Conservation (phyloP, 495 filamentous ascomycete genomes). For the Penicillium riverlandense region DNA sequence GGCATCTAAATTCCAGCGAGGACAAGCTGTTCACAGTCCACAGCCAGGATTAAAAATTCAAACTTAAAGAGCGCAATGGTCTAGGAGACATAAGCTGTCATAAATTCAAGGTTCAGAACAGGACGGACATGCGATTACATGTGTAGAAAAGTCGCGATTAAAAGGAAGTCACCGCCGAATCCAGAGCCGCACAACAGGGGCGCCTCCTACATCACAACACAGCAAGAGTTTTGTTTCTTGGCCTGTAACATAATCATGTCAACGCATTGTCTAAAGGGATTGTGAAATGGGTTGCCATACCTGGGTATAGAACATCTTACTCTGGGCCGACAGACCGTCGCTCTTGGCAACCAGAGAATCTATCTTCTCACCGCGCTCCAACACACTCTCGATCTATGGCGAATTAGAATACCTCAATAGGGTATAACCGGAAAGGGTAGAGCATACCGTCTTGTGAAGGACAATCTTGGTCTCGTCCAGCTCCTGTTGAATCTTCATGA, state of each 20-base stretch:
- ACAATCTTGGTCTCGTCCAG: conserved; percentile 98
- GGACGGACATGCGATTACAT: background rate
- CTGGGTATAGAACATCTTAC: conserved; percentile 92
- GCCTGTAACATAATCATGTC: conserved; percentile 42
- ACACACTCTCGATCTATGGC: conserved; percentile 62
- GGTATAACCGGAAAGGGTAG: no score
- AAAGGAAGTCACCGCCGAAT: no score
- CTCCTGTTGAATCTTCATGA: conserved; percentile 93
- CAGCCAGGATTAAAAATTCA: no score
- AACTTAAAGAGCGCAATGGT: no score
- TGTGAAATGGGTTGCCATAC: conserved; percentile 28
- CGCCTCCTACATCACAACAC: conserved; percentile 59
- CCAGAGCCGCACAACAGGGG: background rate
- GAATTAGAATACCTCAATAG: background rate
- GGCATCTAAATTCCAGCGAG: no score
- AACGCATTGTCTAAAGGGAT: background rate
- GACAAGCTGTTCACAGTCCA: no score
- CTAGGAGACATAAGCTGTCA: no score
- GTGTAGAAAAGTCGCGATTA: background rate
- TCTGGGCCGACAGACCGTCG: conserved; percentile 77
- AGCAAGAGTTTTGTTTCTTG: conserved; percentile 97
- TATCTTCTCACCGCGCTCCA: conserved; percentile 83
- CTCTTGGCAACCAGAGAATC: conserved; percentile 85
- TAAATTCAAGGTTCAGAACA: conserved; percentile 3
- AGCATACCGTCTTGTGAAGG: conserved; percentile 73